These are phyloP conservation scores for Kuraishia cidri DNA, from an alignment of 805 yeast species.

Conservation along the genomic window DNA sequence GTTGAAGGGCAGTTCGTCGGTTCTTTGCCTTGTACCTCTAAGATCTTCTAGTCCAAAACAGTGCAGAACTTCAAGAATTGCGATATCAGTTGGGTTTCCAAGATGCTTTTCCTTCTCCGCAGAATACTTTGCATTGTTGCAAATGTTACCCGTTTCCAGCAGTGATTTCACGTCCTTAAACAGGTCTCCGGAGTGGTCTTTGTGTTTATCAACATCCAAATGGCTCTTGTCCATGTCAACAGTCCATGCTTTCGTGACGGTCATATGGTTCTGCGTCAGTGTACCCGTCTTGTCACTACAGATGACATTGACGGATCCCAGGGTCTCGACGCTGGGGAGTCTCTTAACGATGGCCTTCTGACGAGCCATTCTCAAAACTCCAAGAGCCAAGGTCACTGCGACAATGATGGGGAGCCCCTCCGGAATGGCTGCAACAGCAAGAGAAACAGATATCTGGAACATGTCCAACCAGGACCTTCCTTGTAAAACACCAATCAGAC, in stretches of 20 bases:
- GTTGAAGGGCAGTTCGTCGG: slow-evolving; percentile 75
- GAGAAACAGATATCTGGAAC: slow-evolving; percentile 95
- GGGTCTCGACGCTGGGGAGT: slow-evolving; percentile 89
- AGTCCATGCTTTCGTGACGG: slow-evolving; percentile 79
- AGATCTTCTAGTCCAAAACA: slow-evolving; percentile 66
- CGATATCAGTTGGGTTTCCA: slow-evolving; percentile 95
- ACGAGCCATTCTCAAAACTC: slow-evolving; percentile 93
- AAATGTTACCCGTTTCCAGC: slow-evolving; percentile 59
- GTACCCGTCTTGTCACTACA: slow-evolving; percentile 93
- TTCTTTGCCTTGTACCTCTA: slow-evolving; percentile 50
- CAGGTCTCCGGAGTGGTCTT: slow-evolving; percentile 30
- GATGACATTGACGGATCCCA: slow-evolving; percentile 90
- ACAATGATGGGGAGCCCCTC: slow-evolving; percentile 98
- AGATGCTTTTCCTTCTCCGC: slow-evolving; percentile 59
- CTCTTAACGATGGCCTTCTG: slow-evolving; percentile 91
- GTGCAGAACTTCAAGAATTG: slow-evolving; percentile 66
- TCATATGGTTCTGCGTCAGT: slow-evolving; percentile 85
- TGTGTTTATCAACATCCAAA: slow-evolving; percentile 33
- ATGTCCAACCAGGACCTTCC: slow-evolving; percentile 95
- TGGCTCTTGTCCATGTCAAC: slow-evolving; percentile 40
- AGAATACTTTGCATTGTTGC: slow-evolving; percentile 69
- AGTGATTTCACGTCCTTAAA: slow-evolving; percentile 46
- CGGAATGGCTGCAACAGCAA: slow-evolving; percentile 99
- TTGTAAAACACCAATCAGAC: slow-evolving; percentile 81
- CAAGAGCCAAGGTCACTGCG: slow-evolving; percentile 92